These are phyloP conservation scores for Lipomyces mesembrius DNA, from an alignment of 805 yeast genomes.

Conservation along the genomic window DNA sequence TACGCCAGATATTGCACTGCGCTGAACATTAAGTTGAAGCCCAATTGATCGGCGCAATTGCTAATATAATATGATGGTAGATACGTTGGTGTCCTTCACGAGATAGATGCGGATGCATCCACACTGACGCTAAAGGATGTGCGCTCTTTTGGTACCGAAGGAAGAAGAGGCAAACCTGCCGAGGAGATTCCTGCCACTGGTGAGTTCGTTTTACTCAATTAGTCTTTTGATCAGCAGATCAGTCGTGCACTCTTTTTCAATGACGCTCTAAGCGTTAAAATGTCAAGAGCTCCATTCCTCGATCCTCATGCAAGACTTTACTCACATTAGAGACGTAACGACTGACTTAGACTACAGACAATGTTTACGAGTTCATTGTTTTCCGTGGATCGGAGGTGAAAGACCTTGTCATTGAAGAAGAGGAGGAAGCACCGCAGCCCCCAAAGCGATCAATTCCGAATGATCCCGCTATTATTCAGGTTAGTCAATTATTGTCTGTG, in stretches of 20 bases:
- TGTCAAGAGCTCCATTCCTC: too few relatives aligned
- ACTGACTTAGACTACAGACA: constrained; percentile 43
- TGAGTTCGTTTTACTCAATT: constrained; percentile 9
- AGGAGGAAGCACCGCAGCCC: constrained; percentile 50
- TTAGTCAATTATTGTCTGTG: constrained; percentile 33
- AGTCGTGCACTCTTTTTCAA: neutral
- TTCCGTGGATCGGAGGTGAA: constrained; percentile 92
- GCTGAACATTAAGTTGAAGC: neutral
- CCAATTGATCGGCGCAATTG: neutral
- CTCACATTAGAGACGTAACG: neutral
- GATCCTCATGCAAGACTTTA: neutral
- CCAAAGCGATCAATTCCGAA: constrained; percentile 54
- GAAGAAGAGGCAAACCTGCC: constrained; percentile 71
- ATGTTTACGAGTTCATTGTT: constrained; percentile 73
- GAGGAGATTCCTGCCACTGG: constrained; percentile 72
- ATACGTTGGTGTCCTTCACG: constrained; percentile 86
- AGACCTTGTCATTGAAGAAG: constrained; percentile 82
- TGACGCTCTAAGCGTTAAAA: too few relatives aligned
- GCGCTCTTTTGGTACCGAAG: constrained; percentile 89
- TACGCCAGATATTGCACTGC: neutral
- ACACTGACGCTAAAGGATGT: constrained; percentile 84
- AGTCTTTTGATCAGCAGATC: neutral
- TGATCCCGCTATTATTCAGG: constrained; percentile 46
- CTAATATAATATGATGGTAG: constrained; percentile 47
- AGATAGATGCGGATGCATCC: constrained; percentile 86